These are phyloP conservation scores for Piromyces finnis DNA, from an alignment of 192 early-diverging fungal species.

Conservation along the genomic window DNA sequence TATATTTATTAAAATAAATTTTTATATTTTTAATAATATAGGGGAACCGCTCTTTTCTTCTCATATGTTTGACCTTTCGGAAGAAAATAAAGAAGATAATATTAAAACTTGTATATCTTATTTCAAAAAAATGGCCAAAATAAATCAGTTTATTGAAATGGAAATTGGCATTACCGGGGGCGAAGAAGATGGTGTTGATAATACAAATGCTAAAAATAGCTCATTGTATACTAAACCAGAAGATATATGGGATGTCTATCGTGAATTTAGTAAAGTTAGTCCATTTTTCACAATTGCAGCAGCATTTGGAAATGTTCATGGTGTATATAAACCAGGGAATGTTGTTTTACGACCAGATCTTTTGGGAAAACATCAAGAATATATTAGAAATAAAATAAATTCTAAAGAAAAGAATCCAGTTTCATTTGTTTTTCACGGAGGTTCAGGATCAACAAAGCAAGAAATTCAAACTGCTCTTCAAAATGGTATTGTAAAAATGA, in stretches of 20 bases:
- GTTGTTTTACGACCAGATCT: conserved; percentile 85
- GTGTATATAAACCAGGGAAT: conserved; percentile 92
- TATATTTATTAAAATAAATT: too few relatives aligned
- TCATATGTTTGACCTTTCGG: conserved; percentile 95
- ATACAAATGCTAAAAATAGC: conserved; percentile 76
- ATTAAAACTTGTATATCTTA: conserved; percentile 79
- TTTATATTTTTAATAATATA: conserved; percentile 9
- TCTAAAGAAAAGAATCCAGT: conserved; percentile 50
- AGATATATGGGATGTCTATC: conserved; percentile 89
- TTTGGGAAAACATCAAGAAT: conserved; percentile 74
- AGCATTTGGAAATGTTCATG: conserved; percentile 88
- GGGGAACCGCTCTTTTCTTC: conserved; percentile 94
- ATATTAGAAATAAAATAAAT: conserved; percentile 51
- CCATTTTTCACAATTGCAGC: conserved; percentile 84
- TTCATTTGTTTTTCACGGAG: conserved; percentile 95
- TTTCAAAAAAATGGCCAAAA: conserved; percentile 73
- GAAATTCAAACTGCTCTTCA: conserved; percentile 68
- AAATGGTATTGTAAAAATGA: conserved; percentile 94
- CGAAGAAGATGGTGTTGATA: conserved; percentile 97
- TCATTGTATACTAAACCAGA: conserved; percentile 89
- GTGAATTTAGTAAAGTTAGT: conserved; percentile 46
- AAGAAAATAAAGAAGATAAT: conserved; percentile 86
- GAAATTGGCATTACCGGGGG: conserved; percentile 97
- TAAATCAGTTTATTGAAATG: conserved; percentile 86
- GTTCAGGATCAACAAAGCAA: conserved; percentile 63